Base-by-base conservation (phyloP, 2,329 filamentous ascomycete species). In the Exophiala lecanii-corni region DNA sequence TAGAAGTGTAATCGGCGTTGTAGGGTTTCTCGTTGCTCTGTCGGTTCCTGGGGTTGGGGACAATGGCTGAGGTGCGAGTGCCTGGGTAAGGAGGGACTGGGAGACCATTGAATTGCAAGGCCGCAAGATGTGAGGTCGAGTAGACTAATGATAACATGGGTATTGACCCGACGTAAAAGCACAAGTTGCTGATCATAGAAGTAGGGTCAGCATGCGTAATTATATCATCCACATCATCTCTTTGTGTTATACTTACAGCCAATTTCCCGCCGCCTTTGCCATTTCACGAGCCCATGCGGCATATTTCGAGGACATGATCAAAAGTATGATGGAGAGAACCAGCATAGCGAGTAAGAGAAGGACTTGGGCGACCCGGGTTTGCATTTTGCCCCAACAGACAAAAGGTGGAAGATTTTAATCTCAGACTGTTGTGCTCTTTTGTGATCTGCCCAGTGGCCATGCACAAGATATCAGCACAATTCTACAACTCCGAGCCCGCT, bases 161-260 rank as follows among this genome's bases (percentile, higher is more conserved):
- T 12, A 50, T 44, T 30, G 48, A 33, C 13, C 39, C 45, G 35
- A 51, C 34, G 20, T 51, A 53, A 37, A 53, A 51, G 19, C 50
- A 43, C 16, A 52, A 41, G 10, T 45, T 33, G n/a, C 45, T 48
- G 19, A 16, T 18, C 4, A n/a, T 39, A 15, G 18, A 30, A 18
- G 6, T 5, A 16, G 12, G n/a, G n/a, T n/a, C n/a, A n/a, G n/a
- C n/a, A n/a, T n/a, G n/a, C n/a, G n/a, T n/a, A n/a, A n/a, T n/a
- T n/a, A n/a, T n/a, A n/a, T n/a, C n/a, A n/a, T n/a, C n/a, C n/a
- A n/a, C n/a, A n/a, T n/a, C n/a, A n/a, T n/a, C n/a, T n/a, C n/a
- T n/a, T n/a, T n/a, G n/a, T n/a, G n/a, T n/a, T n/a, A n/a, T 26
- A 46, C 47, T 47, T 44, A 51, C 51, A 54, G 38, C 49, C 48